Evolutionary conservation across 306 rosid species (phyloP).

Genomic region (Inga oerstediana): DNA sequence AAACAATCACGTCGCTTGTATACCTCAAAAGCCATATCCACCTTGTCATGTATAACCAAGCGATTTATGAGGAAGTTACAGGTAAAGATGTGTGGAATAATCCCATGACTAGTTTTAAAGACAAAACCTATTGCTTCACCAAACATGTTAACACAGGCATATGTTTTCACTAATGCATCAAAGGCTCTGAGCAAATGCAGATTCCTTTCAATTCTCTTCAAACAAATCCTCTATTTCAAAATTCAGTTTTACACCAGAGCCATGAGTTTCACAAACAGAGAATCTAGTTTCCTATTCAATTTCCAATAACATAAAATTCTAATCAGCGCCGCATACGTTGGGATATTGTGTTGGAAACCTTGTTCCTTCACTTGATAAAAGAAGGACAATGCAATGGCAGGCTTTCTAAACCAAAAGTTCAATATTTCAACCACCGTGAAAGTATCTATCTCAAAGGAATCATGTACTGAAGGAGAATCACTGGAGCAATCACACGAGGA

Average conservation of each 20-base stretch:
- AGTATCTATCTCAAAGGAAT: conserved; percentile 19
- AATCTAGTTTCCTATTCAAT: conserved; percentile 52
- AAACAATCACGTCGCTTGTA: no score
- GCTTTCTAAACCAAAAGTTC: conserved; percentile 38
- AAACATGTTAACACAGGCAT: conserved; percentile 59
- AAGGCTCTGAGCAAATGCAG: conserved; percentile 43
- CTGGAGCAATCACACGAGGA: no score
- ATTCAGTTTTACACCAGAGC: conserved; percentile 9
- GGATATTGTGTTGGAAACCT: conserved; percentile 47
- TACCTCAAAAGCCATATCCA: conserved; percentile 49
- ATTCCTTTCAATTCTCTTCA: conserved; percentile 32
- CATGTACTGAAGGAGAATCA: neutral
- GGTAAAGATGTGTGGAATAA: conserved; percentile 52
- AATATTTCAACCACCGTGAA: conserved; percentile 45
- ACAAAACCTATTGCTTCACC: conserved; percentile 70
- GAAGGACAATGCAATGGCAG: conserved; percentile 51
- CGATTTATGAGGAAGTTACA: conserved; percentile 75
- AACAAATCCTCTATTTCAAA: conserved; percentile 52
- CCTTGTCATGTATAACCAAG: conserved; percentile 48
- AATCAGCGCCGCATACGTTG: conserved; percentile 46
- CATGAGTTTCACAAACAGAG: conserved; percentile 61
- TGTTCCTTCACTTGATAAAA: conserved; percentile 41
- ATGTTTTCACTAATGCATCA: conserved; percentile 65
- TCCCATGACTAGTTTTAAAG: conserved; percentile 22
- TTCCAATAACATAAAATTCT: conserved; percentile 65